These are phyloP conservation scores for Ajuga chamaepitys DNA, from an alignment of 257 asterid genomes.

Conservation along the genomic window DNA sequence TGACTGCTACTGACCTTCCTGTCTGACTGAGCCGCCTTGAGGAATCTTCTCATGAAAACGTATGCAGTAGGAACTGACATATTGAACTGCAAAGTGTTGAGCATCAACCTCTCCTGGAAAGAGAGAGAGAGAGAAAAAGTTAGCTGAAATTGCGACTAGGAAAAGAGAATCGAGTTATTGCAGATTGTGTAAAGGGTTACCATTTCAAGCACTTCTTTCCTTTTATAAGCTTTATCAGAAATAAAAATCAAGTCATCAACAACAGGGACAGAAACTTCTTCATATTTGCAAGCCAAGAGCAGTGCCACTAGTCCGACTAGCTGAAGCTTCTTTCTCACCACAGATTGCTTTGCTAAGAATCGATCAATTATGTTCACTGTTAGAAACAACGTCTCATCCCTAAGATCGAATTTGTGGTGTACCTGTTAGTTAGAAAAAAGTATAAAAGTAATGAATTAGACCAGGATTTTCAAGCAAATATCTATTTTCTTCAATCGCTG, in stretches of 20 bases:
- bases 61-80: slow-evolving; percentile 72
- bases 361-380: slow-evolving; percentile 65
- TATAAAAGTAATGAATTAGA: background rate
- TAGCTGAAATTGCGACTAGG: no score
- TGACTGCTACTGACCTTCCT: slow-evolving; percentile 24
- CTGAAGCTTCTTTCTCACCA: slow-evolving; percentile 37
- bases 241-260: background rate
- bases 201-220: background rate
- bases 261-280: background rate
- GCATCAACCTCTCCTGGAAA: slow-evolving; percentile 19
- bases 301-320: background rate
- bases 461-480: background rate
- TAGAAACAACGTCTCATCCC: slow-evolving; percentile 63
- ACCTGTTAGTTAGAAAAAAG: slow-evolving; percentile 33
- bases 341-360: slow-evolving; percentile 57
- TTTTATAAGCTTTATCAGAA: background rate
- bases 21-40: slow-evolving; percentile 75
- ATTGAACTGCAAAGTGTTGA: slow-evolving; percentile 55
- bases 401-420: slow-evolving; percentile 77
- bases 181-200: background rate
- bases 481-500: background rate
- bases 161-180: no score
- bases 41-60: slow-evolving; percentile 64
- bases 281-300: slow-evolving; percentile 3
- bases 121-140: no score